Evolutionary conservation across 1,284 basidiomycete species (phyloP), one percentile per base, ranked within the genome.

Genomic region (Polyporus tsugae): DNA sequence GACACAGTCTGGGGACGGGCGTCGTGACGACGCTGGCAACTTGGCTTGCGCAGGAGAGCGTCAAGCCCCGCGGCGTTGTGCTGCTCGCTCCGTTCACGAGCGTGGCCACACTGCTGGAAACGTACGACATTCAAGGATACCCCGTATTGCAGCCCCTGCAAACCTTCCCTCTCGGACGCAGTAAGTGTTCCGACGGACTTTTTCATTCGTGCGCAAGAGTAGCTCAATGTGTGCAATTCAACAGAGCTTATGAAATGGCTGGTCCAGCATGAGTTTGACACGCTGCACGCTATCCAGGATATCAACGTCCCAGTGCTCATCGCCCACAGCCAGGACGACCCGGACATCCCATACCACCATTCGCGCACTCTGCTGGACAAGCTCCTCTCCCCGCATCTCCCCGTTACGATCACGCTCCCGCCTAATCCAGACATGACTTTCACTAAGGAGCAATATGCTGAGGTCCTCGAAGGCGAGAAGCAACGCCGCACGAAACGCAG

Each of bases 1-100:
- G 95, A 0, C 93, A 95, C 75, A 94, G 92, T 71, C 81, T 97
- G 1, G 95, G 95, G 0, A 95, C 95, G 0, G 95, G 91, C 1
- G 90, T 97, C 2, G 84, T 88, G 0, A 86, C 91, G 5, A 86
- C 87, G 19, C 81, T 95, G 1, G 89, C 84, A 0, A 86, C 85
- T 2, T 81, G 86, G 58, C 82, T 97, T 4, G 84, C 85, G 9
- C 80, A 80, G 6, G 88, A 91, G 65, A 85, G 84, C 41, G 77
- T 83, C 58, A 79, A 80, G 44, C 85, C 86, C 11, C 85, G 85
- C 68, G 93, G 92, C 0, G 78, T 94, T 1, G 90, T 92, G 4
- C 80, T 97, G 9, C 83, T 95, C 69, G 91, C 94, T 64, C 93
- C 95, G 0, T 97, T 95, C 76, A 88, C 90, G 11, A 91, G 87